Evolutionary conservation across 1,139 yeast genomes (phyloP).

Genomic region (Yamadazyma jaroonii): DNA sequence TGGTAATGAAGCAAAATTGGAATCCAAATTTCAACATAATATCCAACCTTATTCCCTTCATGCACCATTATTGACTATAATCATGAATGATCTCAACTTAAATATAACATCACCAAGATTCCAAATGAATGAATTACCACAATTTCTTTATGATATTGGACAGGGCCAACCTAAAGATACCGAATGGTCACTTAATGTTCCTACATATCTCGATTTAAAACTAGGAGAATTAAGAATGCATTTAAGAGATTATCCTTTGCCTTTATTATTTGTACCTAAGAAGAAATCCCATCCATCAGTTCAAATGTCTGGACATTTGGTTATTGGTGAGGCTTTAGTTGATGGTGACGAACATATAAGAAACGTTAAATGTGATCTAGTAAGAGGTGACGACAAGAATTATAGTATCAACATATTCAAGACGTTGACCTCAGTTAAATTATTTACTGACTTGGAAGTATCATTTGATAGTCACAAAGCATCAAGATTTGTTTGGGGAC

Average conservation of each 20-base stretch:
- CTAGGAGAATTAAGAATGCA: slow-evolving; percentile 54
- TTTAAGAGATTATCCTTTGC: slow-evolving; percentile 69
- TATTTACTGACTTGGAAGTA: slow-evolving; percentile 61
- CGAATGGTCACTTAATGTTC: slow-evolving; percentile 64
- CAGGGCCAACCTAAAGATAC: slow-evolving; percentile 79
- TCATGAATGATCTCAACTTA: slow-evolving; percentile 57
- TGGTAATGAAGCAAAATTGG: slow-evolving; percentile 42
- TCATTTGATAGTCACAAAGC: slow-evolving; percentile 55
- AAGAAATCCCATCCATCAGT: slow-evolving; percentile 14
- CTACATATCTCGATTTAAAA: slow-evolving; percentile 49
- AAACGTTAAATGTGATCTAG: slow-evolving; percentile 58
- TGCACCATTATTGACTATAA: slow-evolving; percentile 64
- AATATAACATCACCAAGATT: slow-evolving; percentile 55
- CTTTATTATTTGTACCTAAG: slow-evolving; percentile 42
- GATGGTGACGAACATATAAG: slow-evolving; percentile 49
- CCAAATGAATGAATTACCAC: slow-evolving; percentile 49
- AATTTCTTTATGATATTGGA: slow-evolving; percentile 68
- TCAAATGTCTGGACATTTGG: slow-evolving; percentile 44
- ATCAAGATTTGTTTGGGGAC: slow-evolving; percentile 82
- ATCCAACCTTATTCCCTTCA: slow-evolving; percentile 56
- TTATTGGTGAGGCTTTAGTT: slow-evolving; percentile 46
- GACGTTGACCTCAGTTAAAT: slow-evolving; percentile 73
- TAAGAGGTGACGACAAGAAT: slow-evolving; percentile 22
- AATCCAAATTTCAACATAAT: slow-evolving; percentile 45
- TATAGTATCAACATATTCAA: slow-evolving; percentile 60